Base-by-base conservation (phyloP, 2,329 filamentous ascomycete species). In the Magnaporthiopsis rhizophila region DNA sequence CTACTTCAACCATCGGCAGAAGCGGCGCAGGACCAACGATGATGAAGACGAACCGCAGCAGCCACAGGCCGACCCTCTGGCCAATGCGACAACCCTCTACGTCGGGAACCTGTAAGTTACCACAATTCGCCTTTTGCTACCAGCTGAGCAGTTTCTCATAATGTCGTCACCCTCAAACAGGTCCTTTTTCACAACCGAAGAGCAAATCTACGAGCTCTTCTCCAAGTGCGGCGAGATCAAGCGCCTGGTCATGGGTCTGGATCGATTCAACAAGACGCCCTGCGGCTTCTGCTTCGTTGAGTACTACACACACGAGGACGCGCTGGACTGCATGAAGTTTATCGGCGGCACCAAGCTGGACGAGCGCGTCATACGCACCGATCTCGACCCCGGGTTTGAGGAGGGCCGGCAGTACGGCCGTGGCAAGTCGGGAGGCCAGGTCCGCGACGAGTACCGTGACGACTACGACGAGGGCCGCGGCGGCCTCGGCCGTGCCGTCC, bases 261-360 rank as follows among this genome's bases (percentile, higher is more conserved):
- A 99, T 75, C 89, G 95, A 65, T 97, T 95, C 81, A 90, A 90
- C 77, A 99, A 99, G 81, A 99, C 95, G 0, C 95, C 95, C 1
- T 99, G 95, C 77, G 95, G 95, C 57, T 99, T 99, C 83, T 99
- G 95, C 82, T 99, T 99, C 74, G 95, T 99, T 72, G 95, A 99
- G 79, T 99, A 99, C 80, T 98, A 97, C 81, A 97, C 89, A 36
- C 95, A 98, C 76, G 89, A 97, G 74, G 95, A 99, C 76, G 95
- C 95, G 11, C 84, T 99, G 62, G 95, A 99, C 76, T 98, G 94
- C 78, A 89, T 99, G 88, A 99, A 98, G 79, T 99, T 98, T 75
- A 89, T 99, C 72, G 95, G 95, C 64, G 95, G 95, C 65, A 99
- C 95, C 50, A 99, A 99, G 81, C 85, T 99, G 59, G 95, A 99